Conservation (phyloP, 2,329 filamentous ascomycete genomes). For the Colletotrichum sp. region DNA sequence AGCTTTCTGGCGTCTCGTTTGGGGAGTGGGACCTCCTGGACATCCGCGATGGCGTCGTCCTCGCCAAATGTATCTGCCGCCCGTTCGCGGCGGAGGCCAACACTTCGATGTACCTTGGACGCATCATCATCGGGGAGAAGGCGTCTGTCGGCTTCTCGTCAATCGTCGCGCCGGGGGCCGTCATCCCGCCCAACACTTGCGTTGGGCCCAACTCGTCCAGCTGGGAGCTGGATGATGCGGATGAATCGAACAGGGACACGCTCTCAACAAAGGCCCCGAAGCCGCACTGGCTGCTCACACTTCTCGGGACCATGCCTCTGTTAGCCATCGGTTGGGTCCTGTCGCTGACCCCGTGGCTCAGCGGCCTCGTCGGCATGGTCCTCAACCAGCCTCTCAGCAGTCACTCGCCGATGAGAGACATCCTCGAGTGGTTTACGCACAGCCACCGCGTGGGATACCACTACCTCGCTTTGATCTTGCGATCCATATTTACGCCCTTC, state of each 20-base stretch:
- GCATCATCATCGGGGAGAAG: conserved; percentile 52
- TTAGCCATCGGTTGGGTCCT: conserved; percentile 41
- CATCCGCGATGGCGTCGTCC: conserved; percentile 51
- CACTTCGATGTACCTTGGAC: conserved; percentile 60
- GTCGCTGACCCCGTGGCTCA: conserved; percentile 49
- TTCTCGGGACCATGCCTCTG: conserved; percentile 48
- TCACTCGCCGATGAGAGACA: conserved; percentile 40
- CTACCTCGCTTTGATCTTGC: conserved; percentile 50
- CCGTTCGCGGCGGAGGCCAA: conserved; percentile 62
- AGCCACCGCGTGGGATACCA: conserved; percentile 52
- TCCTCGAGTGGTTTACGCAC: conserved; percentile 54
- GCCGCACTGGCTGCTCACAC: conserved; percentile 47
- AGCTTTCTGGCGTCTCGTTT: conserved; percentile 45
- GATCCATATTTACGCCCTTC: conserved; percentile 43
- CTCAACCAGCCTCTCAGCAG: conserved; percentile 46
- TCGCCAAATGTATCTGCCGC: conserved; percentile 50
- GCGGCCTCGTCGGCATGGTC: conserved; percentile 64
- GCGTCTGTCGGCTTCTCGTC: conserved; percentile 51
- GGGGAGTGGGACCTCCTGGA: conserved; percentile 64
- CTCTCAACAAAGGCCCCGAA: conserved; percentile 38
- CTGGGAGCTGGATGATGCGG: conserved; percentile 55
- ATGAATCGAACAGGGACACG: conserved; percentile 51
- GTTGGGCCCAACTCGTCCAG: conserved; percentile 62
- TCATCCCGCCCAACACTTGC: conserved; percentile 51
- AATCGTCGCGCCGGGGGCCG: conserved; percentile 54